These are phyloP conservation scores for Orbilia quercus DNA, from an alignment of 2,329 filamentous ascomycete species.

Conservation along the genomic window DNA sequence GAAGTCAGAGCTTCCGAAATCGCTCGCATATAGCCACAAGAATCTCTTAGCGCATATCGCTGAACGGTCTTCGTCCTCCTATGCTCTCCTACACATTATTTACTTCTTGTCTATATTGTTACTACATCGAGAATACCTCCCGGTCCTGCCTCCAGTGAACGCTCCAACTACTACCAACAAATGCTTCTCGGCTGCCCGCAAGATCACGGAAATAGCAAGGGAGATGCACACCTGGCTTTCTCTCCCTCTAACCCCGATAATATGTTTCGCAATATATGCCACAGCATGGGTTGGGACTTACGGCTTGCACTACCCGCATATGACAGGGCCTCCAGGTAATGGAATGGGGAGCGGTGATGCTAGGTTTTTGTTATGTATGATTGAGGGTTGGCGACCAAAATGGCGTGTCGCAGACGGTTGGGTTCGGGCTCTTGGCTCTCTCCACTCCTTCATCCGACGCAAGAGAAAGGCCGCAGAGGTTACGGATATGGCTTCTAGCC, in stretches of 20 bases:
- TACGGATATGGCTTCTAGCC: constrained; percentile 49
- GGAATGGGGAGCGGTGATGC: constrained; percentile 58
- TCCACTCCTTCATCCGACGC: constrained; percentile 51
- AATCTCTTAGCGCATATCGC: constrained; percentile 76
- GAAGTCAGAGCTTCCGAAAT: constrained; percentile 72
- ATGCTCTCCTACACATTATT: constrained; percentile 75
- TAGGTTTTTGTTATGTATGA: constrained; percentile 52
- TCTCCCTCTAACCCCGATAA: constrained; percentile 75
- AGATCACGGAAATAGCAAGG: constrained; percentile 74
- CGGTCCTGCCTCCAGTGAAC: constrained; percentile 54
- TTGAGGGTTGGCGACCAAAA: constrained; percentile 57
- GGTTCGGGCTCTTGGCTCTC: constrained; percentile 56
- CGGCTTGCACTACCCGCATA: constrained; percentile 74
- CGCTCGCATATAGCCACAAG: constrained; percentile 67
- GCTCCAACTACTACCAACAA: constrained; percentile 68
- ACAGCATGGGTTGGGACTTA: constrained; percentile 76
- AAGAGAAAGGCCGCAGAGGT: constrained; percentile 50
- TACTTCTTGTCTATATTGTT: constrained; percentile 75
- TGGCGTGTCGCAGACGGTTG: constrained; percentile 59
- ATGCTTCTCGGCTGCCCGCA: constrained; percentile 72
- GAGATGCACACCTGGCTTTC: constrained; percentile 72
- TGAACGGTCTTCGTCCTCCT: constrained; percentile 72
- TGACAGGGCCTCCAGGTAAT: constrained; percentile 65
- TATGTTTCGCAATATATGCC: constrained; percentile 75
- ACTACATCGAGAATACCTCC: constrained; percentile 70